Base-by-base conservation (phyloP, 371 early-diverging fungal genomes). In the Gilbertella persicaria region DNA sequence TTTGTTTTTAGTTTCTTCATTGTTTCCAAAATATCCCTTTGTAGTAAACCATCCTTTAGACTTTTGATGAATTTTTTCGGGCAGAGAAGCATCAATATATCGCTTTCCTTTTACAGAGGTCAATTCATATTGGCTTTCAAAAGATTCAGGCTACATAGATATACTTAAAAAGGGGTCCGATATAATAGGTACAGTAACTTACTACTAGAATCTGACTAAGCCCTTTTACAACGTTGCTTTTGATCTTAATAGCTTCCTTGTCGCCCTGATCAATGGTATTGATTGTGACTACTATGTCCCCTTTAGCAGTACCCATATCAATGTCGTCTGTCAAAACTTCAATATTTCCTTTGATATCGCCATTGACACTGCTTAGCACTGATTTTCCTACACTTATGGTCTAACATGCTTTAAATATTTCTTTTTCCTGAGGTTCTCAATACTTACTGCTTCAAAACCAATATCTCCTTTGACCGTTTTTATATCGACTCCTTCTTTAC, bases 21-120 rank as follows among this genome's bases (percentile, higher is more conserved):
- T 25, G 25, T 49, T 12, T 0, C 57, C 57, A 37, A 49, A 49
- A 19, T 56, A 56, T 5, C 57, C 57, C 1, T 25, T n/a, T 5
- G 29, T 41, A 3, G 8, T 4, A 14, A 44, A 44, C 33, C 49
- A 49, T 24, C 43, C 10, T 8, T 25, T 30, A 7, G 13, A 12
- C 2, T 19, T 23, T 12, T 37, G 24, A 14, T 56, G 57, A 26
- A 56, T 42, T 2, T 33, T 19, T 29, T 49, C 36, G 33, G 55
- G 55, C 14, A 19, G 17, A 14, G 20, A 28, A 24, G 50, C 36
- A 43, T 56, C 38, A 14, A 56, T 38, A 19, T 10, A 28, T 5
- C 23, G 41, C 19, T 36, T 49, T 33, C 57, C 50, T 13, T 10
- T 28, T 8, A 37, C 36, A 0, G 49, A 43, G 4, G n/a, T 16